Conservation (phyloP, 2,329 filamentous ascomycete genomes). For the Claviceps digitariae region DNA sequence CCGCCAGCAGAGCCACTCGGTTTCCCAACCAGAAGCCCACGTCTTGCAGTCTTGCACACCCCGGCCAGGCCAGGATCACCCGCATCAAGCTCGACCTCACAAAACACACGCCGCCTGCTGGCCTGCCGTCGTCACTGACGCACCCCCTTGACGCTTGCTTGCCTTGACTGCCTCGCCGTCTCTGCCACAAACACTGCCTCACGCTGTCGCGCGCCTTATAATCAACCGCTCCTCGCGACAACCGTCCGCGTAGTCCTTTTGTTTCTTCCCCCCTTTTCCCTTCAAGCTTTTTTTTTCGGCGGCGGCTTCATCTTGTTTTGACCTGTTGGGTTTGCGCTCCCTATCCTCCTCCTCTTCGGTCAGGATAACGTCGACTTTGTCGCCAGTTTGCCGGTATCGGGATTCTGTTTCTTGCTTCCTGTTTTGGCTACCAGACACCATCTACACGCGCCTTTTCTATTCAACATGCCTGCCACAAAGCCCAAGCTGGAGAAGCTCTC, state of each 20-base stretch:
- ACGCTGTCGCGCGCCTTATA: slow-evolving; percentile 6
- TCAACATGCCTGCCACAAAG: slow-evolving; percentile 35
- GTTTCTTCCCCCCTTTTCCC: background rate
- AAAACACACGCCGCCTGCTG: slow-evolving; percentile 2
- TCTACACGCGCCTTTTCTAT: slow-evolving; percentile 7
- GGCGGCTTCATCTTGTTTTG: background rate
- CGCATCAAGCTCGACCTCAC: slow-evolving; percentile 3
- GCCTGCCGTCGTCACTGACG: slow-evolving; percentile 2
- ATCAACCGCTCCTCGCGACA: slow-evolving; percentile 5
- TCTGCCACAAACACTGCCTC: slow-evolving; percentile 6
- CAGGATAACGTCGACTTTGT: background rate
- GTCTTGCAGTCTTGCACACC: background rate
- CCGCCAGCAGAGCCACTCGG: slow-evolving; percentile 9
- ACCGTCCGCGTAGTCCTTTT: background rate
- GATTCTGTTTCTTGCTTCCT: background rate
- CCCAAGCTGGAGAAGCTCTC: slow-evolving; percentile 49
- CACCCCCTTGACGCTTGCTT: background rate
- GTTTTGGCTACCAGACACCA: background rate
- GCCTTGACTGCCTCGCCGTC: background rate
- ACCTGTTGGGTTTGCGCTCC: background rate
- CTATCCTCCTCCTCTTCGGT: background rate
- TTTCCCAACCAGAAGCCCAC: slow-evolving; percentile 2
- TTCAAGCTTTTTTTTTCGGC: background rate
- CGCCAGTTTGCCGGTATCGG: background rate
- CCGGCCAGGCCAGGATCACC: slow-evolving; percentile 1